Evolutionary conservation across 2,329 filamentous ascomycete species (phyloP).

Genomic region (Nemania sp.): DNA sequence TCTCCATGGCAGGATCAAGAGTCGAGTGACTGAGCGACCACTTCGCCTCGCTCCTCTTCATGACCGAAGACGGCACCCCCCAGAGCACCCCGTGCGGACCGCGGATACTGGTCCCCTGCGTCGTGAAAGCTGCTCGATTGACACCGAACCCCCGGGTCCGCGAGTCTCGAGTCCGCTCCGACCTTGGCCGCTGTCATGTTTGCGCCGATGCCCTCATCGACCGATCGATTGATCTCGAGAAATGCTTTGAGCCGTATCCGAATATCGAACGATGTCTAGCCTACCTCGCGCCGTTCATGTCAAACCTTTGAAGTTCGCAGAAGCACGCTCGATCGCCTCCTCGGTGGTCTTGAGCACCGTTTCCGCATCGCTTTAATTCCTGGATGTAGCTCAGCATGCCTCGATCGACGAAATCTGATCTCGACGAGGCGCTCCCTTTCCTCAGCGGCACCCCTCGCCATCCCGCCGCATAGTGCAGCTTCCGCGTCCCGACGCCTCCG

Average conservation of each 20-base stretch:
- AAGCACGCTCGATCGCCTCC: constrained; percentile 29
- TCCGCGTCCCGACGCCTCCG: constrained; percentile 38
- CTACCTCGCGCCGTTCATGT: constrained; percentile 18
- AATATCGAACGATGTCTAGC: constrained; percentile 21
- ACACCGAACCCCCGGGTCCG: constrained; percentile 25
- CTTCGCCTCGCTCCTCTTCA: constrained; percentile 39
- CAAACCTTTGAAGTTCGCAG: constrained; percentile 18
- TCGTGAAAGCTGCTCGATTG: constrained; percentile 29
- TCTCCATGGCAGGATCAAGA: constrained; percentile 41
- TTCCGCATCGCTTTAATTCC: constrained; percentile 6
- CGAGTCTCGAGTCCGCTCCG: constrained; percentile 36
- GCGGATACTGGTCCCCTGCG: constrained; percentile 34
- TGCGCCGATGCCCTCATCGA: constrained; percentile 35
- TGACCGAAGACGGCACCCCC: constrained; percentile 39
- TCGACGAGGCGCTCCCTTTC: constrained; percentile 38
- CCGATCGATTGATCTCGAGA: constrained; percentile 37
- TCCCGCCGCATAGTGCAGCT: constrained; percentile 33
- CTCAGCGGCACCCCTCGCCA: constrained; percentile 34
- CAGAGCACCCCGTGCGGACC: constrained; percentile 37
- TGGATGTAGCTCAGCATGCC: constrained; percentile 28
- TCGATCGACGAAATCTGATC: constrained; percentile 39
- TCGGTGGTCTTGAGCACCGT: constrained; percentile 35
- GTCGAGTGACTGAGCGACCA: constrained; percentile 36
- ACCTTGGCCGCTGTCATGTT: constrained; percentile 27
- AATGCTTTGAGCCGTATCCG: constrained; percentile 27